These are phyloP conservation scores for Chlamydomonas incerta DNA, from an alignment of 139 green algal species.

Conservation along the genomic window DNA sequence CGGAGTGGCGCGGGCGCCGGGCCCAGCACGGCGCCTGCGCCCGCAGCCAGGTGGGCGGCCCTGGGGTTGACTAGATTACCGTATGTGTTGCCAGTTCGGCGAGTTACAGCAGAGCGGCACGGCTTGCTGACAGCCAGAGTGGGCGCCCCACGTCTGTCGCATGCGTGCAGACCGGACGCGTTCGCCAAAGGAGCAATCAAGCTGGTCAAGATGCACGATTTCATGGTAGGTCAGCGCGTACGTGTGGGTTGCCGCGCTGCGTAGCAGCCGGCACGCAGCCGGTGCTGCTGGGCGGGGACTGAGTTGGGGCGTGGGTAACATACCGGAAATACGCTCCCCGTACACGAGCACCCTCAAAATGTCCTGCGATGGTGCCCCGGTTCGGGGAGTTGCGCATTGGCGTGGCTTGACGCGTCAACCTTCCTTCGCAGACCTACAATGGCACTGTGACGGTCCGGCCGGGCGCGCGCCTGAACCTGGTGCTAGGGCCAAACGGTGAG, in stretches of 20 bases:
- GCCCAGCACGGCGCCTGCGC: too few species aligned
- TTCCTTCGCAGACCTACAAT: conserved; percentile 79
- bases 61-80: too few species aligned
- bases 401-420: too few species aligned
- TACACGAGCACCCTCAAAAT: too few species aligned
- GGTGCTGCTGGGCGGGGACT: neutral
- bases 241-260: neutral
- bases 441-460: conserved; percentile 73
- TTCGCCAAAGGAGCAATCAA: conserved; percentile 46
- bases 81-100: too few species aligned
- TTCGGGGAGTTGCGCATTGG: too few species aligned
- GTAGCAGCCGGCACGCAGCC: neutral
- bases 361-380: too few species aligned
- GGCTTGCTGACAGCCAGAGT: neutral
- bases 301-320: neutral
- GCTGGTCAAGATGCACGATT: conserved; percentile 76
- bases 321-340: too few species aligned
- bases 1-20: too few species aligned
- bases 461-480: conserved; percentile 89
- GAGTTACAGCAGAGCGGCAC: too few species aligned
- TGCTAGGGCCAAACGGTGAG: conserved; percentile 94
- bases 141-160: neutral
- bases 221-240: conserved; percentile 70
- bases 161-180: neutral
- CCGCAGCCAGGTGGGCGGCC: neutral